A percentile compares a stretch with the other conserved stretches of the same genome.
These are phyloP conservation scores for Magnusiomyces paraingens DNA, from an alignment of 1,139 yeast genomes.

Conservation along the genomic window DNA sequence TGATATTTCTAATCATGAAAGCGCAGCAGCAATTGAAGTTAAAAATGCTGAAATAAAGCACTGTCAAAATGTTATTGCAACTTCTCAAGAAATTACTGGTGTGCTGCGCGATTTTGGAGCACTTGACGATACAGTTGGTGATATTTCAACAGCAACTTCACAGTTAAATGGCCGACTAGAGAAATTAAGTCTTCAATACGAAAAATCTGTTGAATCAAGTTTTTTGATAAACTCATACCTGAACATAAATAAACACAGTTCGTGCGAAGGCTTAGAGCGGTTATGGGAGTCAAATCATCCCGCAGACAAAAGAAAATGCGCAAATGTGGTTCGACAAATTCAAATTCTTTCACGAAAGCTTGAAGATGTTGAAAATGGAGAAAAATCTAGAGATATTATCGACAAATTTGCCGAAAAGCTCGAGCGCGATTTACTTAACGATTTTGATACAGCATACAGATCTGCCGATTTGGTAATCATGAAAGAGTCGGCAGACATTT, in stretches of 20 bases:
- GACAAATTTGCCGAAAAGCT: slow-evolving; percentile 69
- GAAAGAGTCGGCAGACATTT: slow-evolving; percentile 72
- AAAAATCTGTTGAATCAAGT: slow-evolving; percentile 66
- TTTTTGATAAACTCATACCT: slow-evolving; percentile 73
- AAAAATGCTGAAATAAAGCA: slow-evolving; percentile 61
- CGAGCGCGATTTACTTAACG: slow-evolving; percentile 50
- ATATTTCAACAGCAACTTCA: slow-evolving; percentile 50
- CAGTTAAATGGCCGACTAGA: slow-evolving; percentile 72
- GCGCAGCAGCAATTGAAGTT: slow-evolving; percentile 48
- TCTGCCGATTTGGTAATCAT: slow-evolving; percentile 61
- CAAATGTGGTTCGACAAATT: slow-evolving; percentile 61
- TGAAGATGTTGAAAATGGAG: slow-evolving; percentile 35
- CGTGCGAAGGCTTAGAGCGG: slow-evolving; percentile 46
- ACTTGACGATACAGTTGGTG: slow-evolving; percentile 51
- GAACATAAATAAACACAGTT: slow-evolving; percentile 57
- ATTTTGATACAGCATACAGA: slow-evolving; percentile 38
- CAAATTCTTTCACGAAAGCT: slow-evolving; percentile 55
- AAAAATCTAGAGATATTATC: slow-evolving; percentile 47
- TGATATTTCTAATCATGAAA: slow-evolving; percentile 47
- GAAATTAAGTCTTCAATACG: slow-evolving; percentile 68
- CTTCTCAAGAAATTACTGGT: slow-evolving; percentile 9
- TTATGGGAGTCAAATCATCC: slow-evolving; percentile 34
- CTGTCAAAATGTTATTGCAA: slow-evolving; percentile 51
- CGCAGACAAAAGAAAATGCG: slow-evolving; percentile 58
- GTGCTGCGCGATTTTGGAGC: slow-evolving; percentile 44